These are phyloP conservation scores for Euphorbia schlechtendalii DNA, from an alignment of 441 rosid genomes.

Conservation along the genomic window DNA sequence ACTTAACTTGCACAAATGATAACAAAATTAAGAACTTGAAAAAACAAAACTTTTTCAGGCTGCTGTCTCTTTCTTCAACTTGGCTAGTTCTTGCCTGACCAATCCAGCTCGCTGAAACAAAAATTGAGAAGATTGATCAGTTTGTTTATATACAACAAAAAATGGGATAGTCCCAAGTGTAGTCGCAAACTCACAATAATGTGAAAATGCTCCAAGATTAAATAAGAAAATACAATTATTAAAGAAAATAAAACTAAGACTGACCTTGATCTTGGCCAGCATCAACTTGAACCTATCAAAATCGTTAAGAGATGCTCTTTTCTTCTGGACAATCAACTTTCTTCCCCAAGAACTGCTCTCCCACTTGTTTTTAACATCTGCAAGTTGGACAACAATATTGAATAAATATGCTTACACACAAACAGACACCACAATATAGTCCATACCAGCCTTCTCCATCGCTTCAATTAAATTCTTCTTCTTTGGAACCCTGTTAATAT, in stretches of 20 bases:
- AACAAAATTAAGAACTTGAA: slow-evolving; percentile 26
- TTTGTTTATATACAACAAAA: not conserved
- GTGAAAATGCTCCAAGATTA: too few relatives aligned
- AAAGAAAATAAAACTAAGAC: not conserved
- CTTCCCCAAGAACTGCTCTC: slow-evolving; percentile 95
- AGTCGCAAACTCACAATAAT: too few relatives aligned
- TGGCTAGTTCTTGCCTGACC: slow-evolving; percentile 83
- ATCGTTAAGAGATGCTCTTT: slow-evolving; percentile 69
- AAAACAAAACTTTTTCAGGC: slow-evolving; percentile 23
- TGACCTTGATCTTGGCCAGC: slow-evolving; percentile 92
- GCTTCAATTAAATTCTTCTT: slow-evolving; percentile 77
- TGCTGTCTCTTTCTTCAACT: slow-evolving; percentile 68
- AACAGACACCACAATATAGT: too few relatives aligned
- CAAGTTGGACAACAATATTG: too few relatives aligned
- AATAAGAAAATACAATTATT: not conserved
- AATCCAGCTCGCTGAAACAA: slow-evolving; percentile 68
- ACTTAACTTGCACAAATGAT: slow-evolving; percentile 14
- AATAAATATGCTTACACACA: too few relatives aligned
- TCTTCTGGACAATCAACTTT: slow-evolving; percentile 84
- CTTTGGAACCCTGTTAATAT: slow-evolving; percentile 69
- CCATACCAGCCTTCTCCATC: slow-evolving; percentile 74
- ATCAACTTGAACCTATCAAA: slow-evolving; percentile 89
- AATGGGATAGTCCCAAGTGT: too few relatives aligned
- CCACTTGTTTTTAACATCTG: slow-evolving; percentile 90
- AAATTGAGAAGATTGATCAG: not conserved